phyloP scores from a whole-genome alignment of 176 grass and related monocot species.

The Musa schizocarpa region DNA sequence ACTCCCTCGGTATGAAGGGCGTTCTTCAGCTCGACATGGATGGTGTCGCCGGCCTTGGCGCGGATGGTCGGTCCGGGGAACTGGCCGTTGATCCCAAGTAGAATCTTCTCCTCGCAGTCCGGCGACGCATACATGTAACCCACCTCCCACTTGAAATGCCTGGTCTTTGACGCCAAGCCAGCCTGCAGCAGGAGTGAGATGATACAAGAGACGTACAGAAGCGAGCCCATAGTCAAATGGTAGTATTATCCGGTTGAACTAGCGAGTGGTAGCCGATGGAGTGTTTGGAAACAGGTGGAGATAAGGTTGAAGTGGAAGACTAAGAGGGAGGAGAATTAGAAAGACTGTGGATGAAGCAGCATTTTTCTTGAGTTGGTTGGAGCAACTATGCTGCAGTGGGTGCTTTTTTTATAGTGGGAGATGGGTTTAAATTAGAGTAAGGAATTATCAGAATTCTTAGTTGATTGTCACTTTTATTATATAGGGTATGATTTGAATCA shows the following conservation, averaged over 20 bases:
- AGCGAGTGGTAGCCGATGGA: too few relatives aligned
- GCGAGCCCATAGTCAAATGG: background rate
- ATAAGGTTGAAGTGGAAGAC: too few relatives aligned
- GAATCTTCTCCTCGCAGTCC: constrained; percentile 56
- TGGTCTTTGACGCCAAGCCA: constrained; percentile 17
- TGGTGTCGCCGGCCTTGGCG: constrained; percentile 52
- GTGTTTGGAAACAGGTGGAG: too few relatives aligned
- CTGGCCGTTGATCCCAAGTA: constrained; percentile 73
- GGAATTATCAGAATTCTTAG: too few relatives aligned
- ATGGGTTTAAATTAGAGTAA: too few relatives aligned
- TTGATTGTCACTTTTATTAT: too few relatives aligned
- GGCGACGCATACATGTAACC: constrained; percentile 63
- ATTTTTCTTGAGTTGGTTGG: too few relatives aligned
- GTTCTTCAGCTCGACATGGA: constrained; percentile 67
- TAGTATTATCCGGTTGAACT: background rate
- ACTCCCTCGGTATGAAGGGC: constrained; percentile 61
- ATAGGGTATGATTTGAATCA: too few relatives aligned
- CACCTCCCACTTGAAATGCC: constrained; percentile 68
- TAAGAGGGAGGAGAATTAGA: too few relatives aligned
- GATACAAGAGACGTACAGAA: background rate
- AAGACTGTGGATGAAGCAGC: too few relatives aligned
- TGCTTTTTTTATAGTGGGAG: too few relatives aligned
- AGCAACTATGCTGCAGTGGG: too few relatives aligned
- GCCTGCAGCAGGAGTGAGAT: background rate
- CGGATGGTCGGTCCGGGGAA: constrained; percentile 69